Evolutionary conservation across 2,329 filamentous ascomycete genomes (phyloP), one percentile per base, ranked within the genome.

Genomic region (Phialemonium atrogriseum): DNA sequence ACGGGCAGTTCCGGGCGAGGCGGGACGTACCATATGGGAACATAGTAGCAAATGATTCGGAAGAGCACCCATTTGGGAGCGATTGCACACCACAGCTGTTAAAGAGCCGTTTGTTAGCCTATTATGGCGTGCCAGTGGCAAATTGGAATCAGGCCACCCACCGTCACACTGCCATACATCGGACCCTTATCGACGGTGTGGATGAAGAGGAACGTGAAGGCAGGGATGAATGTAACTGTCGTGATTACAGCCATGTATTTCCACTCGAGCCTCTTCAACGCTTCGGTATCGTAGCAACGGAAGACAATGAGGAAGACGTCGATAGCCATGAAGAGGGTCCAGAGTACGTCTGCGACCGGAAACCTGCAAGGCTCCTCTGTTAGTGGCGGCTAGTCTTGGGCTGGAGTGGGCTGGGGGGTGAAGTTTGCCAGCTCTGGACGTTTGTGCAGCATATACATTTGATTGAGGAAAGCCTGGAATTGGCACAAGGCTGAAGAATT

Each of bases 31-130:
- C 54, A 57, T 19, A 57, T 55, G 1, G 54, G 55, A 3, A 40
- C 49, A 22, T 58, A 58, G 38, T 58, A 58, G 24, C 55, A 44
- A 2, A 56, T 34, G 11, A 58, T 48, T 5, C 54, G 49, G 34
- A 50, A 49, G 6, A 56, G 23, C 14, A 58, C 46, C 55, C 55
- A 58, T 3, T 48, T 41, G 1, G 51, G 54, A 21, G 52, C 46
- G 25, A 58, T 51, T n/a, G 55, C 54, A 32, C 55, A 58, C 55
- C 55, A 58, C 6, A 58, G 37, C 54, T 59, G 21, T 7, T 1
- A 18, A 11, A 4, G 24, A 10, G 29, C 2, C 5, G 10, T 15
- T 18, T 17, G n/a, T n/a, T 18, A 20, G 11, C 17, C 25, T 11
- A 33, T 18, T 33, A 8, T 34, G 21, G 17, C 5, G 11, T 24